These are phyloP conservation scores for Phytophthora rubi DNA, from an alignment of 352 stramenopile genomes.

Conservation along the genomic window DNA sequence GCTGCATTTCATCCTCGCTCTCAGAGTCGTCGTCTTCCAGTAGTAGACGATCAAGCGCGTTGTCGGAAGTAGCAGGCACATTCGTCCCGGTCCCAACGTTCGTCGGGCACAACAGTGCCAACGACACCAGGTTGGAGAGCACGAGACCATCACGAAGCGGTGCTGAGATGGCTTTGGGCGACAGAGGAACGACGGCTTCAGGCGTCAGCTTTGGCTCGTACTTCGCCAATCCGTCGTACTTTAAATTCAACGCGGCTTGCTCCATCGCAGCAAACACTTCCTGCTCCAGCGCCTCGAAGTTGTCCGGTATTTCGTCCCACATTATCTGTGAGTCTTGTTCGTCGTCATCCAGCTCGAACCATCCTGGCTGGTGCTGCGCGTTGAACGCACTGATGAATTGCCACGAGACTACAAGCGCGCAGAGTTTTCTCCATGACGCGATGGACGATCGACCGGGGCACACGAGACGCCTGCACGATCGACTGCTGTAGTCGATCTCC, in stretches of 20 bases:
- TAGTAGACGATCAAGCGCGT: constrained; percentile 19
- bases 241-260: neutral
- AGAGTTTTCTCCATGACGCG: constrained; percentile 22
- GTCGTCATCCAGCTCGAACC: constrained; percentile 28
- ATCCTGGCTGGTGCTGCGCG: constrained; percentile 19
- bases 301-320: constrained; percentile 21
- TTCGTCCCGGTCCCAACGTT: constrained; percentile 2
- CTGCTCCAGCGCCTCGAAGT: constrained; percentile 31
- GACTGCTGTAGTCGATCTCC: constrained; percentile 7
- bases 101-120: constrained; percentile 8
- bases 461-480: constrained; percentile 7
- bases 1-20: neutral
- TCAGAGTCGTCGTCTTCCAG: constrained; percentile 27
- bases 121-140: neutral
- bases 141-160: neutral
- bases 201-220: neutral
- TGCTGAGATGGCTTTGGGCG: constrained; percentile 1
- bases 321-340: constrained; percentile 17
- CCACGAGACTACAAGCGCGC: constrained; percentile 24
- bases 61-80: constrained; percentile 1
- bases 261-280: constrained; percentile 28
- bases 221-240: neutral
- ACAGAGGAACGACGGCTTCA: neutral
- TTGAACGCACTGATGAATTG: constrained; percentile 30
- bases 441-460: constrained; percentile 13